Base-by-base conservation (phyloP, 805 yeast species). In the Sungouiella thailandica region DNA sequence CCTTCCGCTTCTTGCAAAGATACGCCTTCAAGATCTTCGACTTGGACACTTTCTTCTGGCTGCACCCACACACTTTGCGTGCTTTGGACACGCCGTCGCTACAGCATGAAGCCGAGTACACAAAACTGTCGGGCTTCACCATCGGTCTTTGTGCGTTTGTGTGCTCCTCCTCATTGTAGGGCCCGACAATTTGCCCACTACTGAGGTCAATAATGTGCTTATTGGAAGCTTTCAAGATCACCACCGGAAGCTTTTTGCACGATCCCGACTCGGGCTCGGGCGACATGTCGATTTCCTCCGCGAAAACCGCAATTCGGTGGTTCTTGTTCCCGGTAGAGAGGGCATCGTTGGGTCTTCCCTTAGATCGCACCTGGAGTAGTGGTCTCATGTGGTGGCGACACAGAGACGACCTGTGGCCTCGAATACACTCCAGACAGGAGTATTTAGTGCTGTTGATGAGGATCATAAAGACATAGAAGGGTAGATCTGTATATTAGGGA, bases 321-420 rank as follows among this genome's bases (percentile, higher is more conserved):
- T 66, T 60, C 17, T 68, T 68, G 45, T 66, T 67, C 16, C 65
- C 65, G 31, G 65, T 64, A 4, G 74, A 74, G 22, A 36, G 37
- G 32, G 71, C 77, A 7, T 77, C 69, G 17, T 74, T 67, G 0
- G 96, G 97, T 29, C 97, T 62, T 1, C 97, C 98, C 39, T 95
- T 74, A n/a, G 85, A 76, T 17, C 96, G 71, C 9, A 90, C 96
- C 49, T 87, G 85, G 9, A 89, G 79, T 25, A 90, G 65, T 16
- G 93, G 86, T 29, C 96, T 69, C 33, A 74, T 68, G 19, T 83
- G 76, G 58, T 90, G 98, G 34, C 75, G 76, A 57, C 98, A 90
- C 35, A 81, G 77, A 1, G 90, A 78, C 1, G 96, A 84, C 25
- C 98, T 63, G 52, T 90, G 98, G 12, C 97, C 97, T 28, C 96